Conservation (phyloP, 495 filamentous ascomycete genomes). For the Acidomyces sp. region DNA sequence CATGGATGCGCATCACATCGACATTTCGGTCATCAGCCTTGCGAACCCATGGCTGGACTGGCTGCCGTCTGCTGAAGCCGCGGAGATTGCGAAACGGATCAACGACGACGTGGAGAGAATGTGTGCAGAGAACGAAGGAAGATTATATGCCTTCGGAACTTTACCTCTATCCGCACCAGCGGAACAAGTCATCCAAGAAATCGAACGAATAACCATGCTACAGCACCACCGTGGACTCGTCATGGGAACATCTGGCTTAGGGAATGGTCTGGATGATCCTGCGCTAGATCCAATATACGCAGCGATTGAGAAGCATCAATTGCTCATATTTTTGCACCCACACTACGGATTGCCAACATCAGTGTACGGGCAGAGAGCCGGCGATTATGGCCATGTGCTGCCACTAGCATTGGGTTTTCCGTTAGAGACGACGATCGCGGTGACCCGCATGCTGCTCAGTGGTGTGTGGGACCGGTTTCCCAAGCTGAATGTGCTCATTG, state of each 20-base stretch:
- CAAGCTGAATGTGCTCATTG: constrained; percentile 59
- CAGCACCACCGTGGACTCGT: constrained; percentile 70
- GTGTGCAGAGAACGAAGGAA: constrained; percentile 44
- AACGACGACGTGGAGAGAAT: constrained; percentile 65
- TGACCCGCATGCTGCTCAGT: constrained; percentile 71
- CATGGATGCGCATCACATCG: constrained; percentile 74
- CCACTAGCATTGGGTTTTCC: constrained; percentile 82
- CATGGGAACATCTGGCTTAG: constrained; percentile 74
- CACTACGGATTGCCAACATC: constrained; percentile 76
- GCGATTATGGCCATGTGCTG: constrained; percentile 77
- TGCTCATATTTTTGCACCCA: constrained; percentile 76
- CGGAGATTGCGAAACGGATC: constrained; percentile 46
- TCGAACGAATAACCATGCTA: constrained; percentile 44
- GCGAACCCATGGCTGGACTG: constrained; percentile 97
- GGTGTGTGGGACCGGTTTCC: constrained; percentile 74
- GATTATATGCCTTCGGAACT: constrained; percentile 69
- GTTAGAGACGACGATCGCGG: constrained; percentile 84
- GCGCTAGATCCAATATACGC: constrained; percentile 54
- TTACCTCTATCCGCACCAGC: constrained; percentile 61
- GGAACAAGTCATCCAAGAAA: constrained; percentile 48
- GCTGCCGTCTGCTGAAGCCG: constrained; percentile 47
- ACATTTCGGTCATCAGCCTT: constrained; percentile 72
- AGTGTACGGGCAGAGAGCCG: constrained; percentile 60
- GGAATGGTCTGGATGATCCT: constrained; percentile 69
- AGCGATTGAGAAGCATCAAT: constrained; percentile 47